phyloP scores from a whole-genome alignment of 176 grass and related monocot species.

The Avena atlantica region DNA sequence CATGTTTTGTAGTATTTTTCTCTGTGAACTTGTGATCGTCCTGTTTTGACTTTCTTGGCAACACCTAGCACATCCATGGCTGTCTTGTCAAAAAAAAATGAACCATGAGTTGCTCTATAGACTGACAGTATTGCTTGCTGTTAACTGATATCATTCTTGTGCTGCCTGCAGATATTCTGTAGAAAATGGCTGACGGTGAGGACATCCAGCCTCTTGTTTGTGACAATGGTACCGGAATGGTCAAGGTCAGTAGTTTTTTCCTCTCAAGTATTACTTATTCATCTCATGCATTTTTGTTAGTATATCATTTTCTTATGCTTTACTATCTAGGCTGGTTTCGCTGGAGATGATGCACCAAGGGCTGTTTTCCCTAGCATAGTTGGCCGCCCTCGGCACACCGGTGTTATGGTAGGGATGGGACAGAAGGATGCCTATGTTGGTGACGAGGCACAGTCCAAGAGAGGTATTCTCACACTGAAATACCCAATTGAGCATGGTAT shows the following conservation, averaged over 20 bases:
- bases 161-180: constrained; percentile 42
- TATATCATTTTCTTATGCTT: neutral
- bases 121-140: neutral
- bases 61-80: neutral
- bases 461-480: constrained; percentile 80
- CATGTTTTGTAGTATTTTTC: neutral
- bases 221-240: constrained; percentile 87
- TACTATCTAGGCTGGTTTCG: constrained; percentile 74
- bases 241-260: constrained; percentile 53
- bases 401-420: constrained; percentile 88
- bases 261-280: neutral
- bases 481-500: constrained; percentile 86
- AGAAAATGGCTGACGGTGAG: constrained; percentile 80
- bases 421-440: constrained; percentile 84
- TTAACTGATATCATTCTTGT: neutral
- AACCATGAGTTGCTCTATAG: neutral
- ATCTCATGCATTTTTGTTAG: neutral
- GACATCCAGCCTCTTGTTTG: constrained; percentile 81
- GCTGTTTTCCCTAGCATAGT: constrained; percentile 90
- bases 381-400: constrained; percentile 73
- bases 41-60: neutral
- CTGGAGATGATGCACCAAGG: constrained; percentile 82
- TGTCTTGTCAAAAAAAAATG: neutral
- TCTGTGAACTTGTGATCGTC: neutral
- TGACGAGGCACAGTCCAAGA: constrained; percentile 85